Base-by-base conservation (phyloP, 2,329 filamentous ascomycete species). In the Alternaria panax region DNA sequence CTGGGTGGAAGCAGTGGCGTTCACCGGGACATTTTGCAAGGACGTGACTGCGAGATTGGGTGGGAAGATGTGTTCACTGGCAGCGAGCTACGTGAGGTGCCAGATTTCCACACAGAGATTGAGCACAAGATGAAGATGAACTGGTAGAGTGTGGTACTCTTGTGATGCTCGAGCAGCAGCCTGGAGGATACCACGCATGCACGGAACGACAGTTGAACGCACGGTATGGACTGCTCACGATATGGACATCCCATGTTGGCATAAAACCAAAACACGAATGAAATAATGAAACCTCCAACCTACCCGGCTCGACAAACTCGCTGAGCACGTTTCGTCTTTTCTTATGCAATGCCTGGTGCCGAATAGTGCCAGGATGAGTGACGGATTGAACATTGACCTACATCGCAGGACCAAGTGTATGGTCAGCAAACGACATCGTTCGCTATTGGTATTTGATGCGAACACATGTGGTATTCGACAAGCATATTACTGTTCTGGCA, bases 1-100 rank as follows among this genome's bases (percentile, higher is more conserved):
- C 82, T 96, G 56, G 85, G 87, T 43, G 87, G 89, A 36, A 80
- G 82, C 47, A 85, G 86, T 11, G 88, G 88, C 74, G 84, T 98
- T 51, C 93, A 97, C 81, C 92, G 92, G 83, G 94, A 98, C 78
- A 92, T 99, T 64, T 81, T 99, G 73, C 86, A 85, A 62, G 93
- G 93, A 4, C 83, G 88, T 73, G 95, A 98, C 77, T 82, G 86
- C 27, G 90, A 87, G 72, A 84, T 96, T 69, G 87, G 85, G 8
- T 99, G 95, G 95, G 95, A 99, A 85, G 95, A 98, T 82, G 88
- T 99, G 20, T 98, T 90, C 77, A 87, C 86, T 20, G 92, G 84
- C 60, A 90, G 91, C 69, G 92, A 94, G 79, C 85, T 87, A 76
- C 86, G 88, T 71, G 85, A 87, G 62, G 82, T 87, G 41, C 87